Percentiles rank a stretch among this genome's conserved stretches.
phyloP scores from a whole-genome alignment of 1,284 basidiomycete genomes.

The Microbotryum scabiosae region DNA sequence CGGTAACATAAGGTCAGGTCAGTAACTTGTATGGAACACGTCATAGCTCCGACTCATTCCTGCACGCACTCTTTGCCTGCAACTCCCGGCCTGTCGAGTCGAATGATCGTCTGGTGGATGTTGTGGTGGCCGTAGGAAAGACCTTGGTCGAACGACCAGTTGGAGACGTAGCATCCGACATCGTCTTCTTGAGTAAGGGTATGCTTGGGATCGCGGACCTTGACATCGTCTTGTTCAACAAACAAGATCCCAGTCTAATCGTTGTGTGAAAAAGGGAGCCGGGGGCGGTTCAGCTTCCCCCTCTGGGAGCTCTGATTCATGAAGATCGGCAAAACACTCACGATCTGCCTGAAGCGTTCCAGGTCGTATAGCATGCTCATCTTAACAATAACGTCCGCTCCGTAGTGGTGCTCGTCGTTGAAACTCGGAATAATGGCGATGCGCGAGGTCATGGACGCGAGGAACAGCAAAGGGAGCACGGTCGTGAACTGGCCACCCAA shows the following conservation, averaged over 20 bases:
- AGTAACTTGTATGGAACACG: too few relatives aligned
- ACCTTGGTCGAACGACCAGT: constrained; percentile 18
- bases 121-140: constrained; percentile 25
- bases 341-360: constrained; percentile 11
- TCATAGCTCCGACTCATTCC: too few relatives aligned
- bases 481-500: constrained; percentile 20
- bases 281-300: too few relatives aligned
- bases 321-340: too few relatives aligned
- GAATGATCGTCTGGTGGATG: constrained; percentile 13
- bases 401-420: constrained; percentile 23
- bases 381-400: constrained; percentile 11
- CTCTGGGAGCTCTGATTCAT: too few relatives aligned
- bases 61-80: too few relatives aligned
- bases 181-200: constrained; percentile 5
- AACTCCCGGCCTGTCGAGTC: too few relatives aligned
- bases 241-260: constrained; percentile 17
- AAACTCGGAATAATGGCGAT: constrained; percentile 23
- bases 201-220: constrained; percentile 17
- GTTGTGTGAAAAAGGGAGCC: too few relatives aligned
- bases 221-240: constrained; percentile 24
- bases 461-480: constrained; percentile 17
- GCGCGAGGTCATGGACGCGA: constrained; percentile 17
- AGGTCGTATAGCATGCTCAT: constrained; percentile 25
- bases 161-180: constrained; percentile 23
- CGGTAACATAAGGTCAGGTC: not conserved